phyloP scores from a whole-genome alignment of 1,284 basidiomycete genomes.

The Apiotrichum montevideense region DNA sequence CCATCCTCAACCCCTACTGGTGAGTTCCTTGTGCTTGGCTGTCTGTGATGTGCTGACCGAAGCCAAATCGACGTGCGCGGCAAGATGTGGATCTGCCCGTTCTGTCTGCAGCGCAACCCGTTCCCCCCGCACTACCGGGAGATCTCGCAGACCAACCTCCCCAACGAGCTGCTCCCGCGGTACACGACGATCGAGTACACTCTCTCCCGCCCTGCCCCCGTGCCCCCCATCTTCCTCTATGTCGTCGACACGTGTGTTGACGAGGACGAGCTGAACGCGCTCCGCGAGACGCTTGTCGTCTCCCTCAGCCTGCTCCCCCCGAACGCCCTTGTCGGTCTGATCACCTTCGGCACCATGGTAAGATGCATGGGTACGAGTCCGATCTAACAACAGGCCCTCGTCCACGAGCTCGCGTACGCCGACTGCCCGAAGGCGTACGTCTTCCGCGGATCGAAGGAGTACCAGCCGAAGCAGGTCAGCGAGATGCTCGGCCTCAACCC shows the following conservation, averaged over 20 bases:
- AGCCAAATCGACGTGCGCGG: constrained; percentile 98
- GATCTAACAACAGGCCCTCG: constrained; percentile 65
- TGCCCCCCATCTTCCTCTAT: constrained; percentile 94
- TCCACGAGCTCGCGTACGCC: constrained; percentile 94
- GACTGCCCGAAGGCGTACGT: constrained; percentile 98
- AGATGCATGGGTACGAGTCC: constrained; percentile 12
- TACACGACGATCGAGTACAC: constrained; percentile 99
- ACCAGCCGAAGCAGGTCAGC: constrained; percentile 91
- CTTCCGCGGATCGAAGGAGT: constrained; percentile 99
- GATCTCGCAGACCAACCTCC: constrained; percentile 93
- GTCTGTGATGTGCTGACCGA: neutral
- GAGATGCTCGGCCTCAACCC: constrained; percentile 91
- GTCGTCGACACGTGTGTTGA: constrained; percentile 97
- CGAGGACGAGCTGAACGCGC: constrained; percentile 89
- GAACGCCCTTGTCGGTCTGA: constrained; percentile 87
- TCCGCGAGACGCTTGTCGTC: constrained; percentile 86
- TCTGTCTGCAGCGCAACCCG: constrained; percentile 92
- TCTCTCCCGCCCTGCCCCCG: constrained; percentile 78
- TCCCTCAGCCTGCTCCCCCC: constrained; percentile 88
- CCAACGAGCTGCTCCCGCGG: constrained; percentile 91
- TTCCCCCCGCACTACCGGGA: constrained; percentile 99
- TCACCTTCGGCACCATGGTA: constrained; percentile 97
- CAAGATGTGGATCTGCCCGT: constrained; percentile 99
- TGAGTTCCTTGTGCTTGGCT: constrained; percentile 43
- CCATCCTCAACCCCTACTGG: constrained; percentile 97